These are phyloP conservation scores for Roridomyces roridus DNA, from an alignment of 768 basidiomycete species.

Conservation along the genomic window DNA sequence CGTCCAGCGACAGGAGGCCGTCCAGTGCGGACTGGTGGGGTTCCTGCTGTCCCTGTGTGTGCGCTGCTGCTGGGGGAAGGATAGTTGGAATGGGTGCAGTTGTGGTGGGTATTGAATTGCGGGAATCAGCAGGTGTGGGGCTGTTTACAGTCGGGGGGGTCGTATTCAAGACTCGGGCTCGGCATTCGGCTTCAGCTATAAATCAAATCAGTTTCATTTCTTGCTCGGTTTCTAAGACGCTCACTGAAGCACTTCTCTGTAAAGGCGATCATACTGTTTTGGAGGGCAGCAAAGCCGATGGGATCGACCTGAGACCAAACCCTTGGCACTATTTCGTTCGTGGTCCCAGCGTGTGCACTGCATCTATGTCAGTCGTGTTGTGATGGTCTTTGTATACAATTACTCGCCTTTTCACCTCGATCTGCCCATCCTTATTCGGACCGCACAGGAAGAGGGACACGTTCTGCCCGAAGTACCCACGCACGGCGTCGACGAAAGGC, in stretches of 20 bases:
- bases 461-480: background rate
- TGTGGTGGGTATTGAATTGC: too few species aligned
- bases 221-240: background rate
- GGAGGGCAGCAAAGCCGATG: background rate
- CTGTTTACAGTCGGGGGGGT: background rate
- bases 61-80: too few species aligned
- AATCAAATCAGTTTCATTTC: background rate
- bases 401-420: conserved; percentile 1
- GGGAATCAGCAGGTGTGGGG: too few species aligned
- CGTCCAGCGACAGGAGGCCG: too few species aligned
- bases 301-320: conserved; percentile 1
- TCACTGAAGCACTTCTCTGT: background rate
- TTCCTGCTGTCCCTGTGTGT: too few species aligned
- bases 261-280: background rate
- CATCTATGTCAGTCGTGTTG: background rate
- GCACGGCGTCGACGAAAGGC: too few species aligned
- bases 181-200: background rate
- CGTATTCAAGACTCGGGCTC: background rate
- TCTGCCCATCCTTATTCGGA: background rate
- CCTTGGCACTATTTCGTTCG: background rate
- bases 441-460: background rate
- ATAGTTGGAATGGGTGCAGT: too few species aligned
- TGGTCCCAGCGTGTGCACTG: background rate
- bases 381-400: background rate
- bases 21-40: too few species aligned